Evolutionary conservation across 2,329 filamentous ascomycete species (phyloP), one percentile per base, ranked within the genome.

Genomic region (Boeremia lycopersici): DNA sequence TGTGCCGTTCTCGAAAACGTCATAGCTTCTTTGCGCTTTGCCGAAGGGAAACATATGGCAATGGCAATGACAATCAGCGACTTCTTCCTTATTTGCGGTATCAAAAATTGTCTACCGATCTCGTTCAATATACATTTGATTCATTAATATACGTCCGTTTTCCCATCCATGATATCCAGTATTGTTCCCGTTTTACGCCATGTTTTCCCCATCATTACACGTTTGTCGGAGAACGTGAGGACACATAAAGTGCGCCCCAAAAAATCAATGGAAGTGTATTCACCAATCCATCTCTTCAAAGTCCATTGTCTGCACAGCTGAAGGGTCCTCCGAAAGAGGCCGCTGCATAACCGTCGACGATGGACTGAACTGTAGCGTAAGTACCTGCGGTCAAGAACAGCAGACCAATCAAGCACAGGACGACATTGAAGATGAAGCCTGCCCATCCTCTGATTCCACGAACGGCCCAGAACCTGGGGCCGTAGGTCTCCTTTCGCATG

Each of bases 321-420:
- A 96, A 96, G 0, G 90, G 84, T 1, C 86, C 84, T 1, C 87
- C 83, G 25, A 96, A 89, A 0, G 77, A 77, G 3, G 85, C 84
- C 1, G 80, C 75, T 29, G 82, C 71, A 68, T 93, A 96, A 17
- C 87, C 86, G 54, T 91, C 80, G 23, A 95, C 83, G 53, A 93
- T 93, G 51, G 85, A 86, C 73, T 90, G 83, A 0, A 92, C 86
- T 56, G 78, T 78, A 13, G 79, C 75, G 69, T 96, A 96, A 3
- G 92, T 97, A 33, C 93, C 93, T 0, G 82, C 89, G 0, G 82
- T 87, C 42, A 97, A 76, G 78, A 96, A 96, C 63, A 93, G 85
- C n/a, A 96, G 47, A 0, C 93, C 93, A 15, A 89, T 85, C 2
- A 82, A 26, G 53, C 95, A 92, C 55, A 96, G 84, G 59, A 86